A percentile compares a stretch with the other conserved stretches of the same genome.
Conservation (phyloP, 192 early-diverging fungal species). For the Coemansia erecta region DNA sequence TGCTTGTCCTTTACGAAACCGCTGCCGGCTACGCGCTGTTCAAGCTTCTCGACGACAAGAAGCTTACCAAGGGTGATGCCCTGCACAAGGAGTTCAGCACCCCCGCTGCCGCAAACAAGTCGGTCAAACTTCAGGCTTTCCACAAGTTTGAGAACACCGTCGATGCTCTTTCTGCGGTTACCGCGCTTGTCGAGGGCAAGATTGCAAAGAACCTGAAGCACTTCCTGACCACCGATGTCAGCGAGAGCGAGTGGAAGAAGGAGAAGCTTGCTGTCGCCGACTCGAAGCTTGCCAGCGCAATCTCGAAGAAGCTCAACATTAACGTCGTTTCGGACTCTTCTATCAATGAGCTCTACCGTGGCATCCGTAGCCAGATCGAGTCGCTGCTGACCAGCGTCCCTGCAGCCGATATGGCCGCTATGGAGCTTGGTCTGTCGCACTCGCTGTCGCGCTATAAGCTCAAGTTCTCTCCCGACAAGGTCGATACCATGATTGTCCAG, state of each 20-base stretch:
- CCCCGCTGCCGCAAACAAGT: conserved; percentile 83
- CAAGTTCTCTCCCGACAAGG: conserved; percentile 99
- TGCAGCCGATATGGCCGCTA: conserved; percentile 85
- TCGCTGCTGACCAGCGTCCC: conserved; percentile 85
- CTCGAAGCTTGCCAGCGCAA: conserved; percentile 82
- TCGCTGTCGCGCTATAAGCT: conserved; percentile 98
- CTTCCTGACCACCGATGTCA: conserved; percentile 83
- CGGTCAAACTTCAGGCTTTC: conserved; percentile 94
- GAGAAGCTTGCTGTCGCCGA: conserved; percentile 90
- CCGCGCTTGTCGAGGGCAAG: conserved; percentile 95
- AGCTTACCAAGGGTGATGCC: conserved; percentile 82
- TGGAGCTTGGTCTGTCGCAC: conserved; percentile 98
- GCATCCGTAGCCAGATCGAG: conserved; percentile 92
- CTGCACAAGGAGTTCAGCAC: conserved; percentile 88
- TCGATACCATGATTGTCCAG: conserved; percentile 99
- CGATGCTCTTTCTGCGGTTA: conserved; percentile 93
- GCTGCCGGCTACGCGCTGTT: conserved; percentile 97
- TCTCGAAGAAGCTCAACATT: conserved; percentile 84
- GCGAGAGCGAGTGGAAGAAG: conserved; percentile 86
- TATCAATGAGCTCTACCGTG: conserved; percentile 91
- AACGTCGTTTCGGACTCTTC: conserved; percentile 80
- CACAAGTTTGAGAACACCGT: conserved; percentile 98
- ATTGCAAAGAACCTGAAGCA: conserved; percentile 91
- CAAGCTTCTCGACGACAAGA: conserved; percentile 87
- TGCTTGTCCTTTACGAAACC: conserved; percentile 97